phyloP scores from a whole-genome alignment of 345 rosid genomes.

The Corchorus capsularis region DNA sequence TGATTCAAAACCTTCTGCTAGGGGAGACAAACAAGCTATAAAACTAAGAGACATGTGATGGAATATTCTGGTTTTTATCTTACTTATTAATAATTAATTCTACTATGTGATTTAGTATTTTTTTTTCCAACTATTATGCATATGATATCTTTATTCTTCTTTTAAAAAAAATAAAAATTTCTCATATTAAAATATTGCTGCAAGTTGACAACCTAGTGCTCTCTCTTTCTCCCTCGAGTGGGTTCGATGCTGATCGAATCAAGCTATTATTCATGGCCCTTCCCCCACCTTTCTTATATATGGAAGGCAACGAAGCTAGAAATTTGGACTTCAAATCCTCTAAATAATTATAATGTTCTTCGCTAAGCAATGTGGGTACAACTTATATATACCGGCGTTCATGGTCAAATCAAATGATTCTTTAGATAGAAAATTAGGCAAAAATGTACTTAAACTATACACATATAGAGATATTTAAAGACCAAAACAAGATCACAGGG shows the following conservation, averaged over 20 bases:
- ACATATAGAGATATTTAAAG: neutral
- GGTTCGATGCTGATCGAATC: neutral
- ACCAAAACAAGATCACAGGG: neutral
- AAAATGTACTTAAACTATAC: neutral
- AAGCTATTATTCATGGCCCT: neutral
- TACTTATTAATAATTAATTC: neutral
- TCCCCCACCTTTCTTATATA: neutral
- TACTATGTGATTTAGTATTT: neutral
- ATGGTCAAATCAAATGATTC: neutral
- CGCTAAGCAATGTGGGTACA: too few species aligned
- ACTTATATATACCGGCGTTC: too few species aligned
- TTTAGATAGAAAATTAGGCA: neutral
- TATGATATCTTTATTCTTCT: neutral
- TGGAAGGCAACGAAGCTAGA: neutral
- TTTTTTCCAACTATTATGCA: neutral
- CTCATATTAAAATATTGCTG: neutral
- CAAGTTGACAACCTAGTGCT: neutral
- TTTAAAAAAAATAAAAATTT: too few species aligned
- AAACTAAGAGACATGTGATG: neutral
- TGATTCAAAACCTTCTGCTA: constrained; percentile 8
- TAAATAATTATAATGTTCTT: too few species aligned
- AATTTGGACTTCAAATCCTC: too few species aligned
- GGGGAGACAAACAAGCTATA: neutral
- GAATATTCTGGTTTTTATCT: neutral
- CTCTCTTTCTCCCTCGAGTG: neutral